These are phyloP conservation scores for Phaeoacremonium minimum DNA, from an alignment of 2,329 filamentous ascomycete species.

Conservation along the genomic window DNA sequence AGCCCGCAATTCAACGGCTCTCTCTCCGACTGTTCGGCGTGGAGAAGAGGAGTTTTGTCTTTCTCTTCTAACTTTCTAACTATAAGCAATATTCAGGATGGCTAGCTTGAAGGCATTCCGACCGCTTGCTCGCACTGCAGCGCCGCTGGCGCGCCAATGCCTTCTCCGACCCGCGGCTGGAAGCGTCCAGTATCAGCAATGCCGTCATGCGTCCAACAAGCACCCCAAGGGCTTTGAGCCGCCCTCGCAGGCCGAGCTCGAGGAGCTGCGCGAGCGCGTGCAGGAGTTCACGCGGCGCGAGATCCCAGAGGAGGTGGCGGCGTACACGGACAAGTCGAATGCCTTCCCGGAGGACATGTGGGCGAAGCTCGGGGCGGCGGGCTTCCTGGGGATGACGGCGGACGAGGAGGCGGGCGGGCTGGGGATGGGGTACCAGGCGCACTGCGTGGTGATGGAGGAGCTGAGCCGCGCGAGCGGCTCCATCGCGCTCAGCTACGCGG, in stretches of 20 bases:
- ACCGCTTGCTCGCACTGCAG: slow-evolving; percentile 21
- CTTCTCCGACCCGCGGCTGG: slow-evolving; percentile 29
- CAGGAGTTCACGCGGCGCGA: slow-evolving; percentile 88
- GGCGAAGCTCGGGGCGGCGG: slow-evolving; percentile 87
- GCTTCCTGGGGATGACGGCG: slow-evolving; percentile 87
- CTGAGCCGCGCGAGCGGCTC: slow-evolving; percentile 79
- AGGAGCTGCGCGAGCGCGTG: slow-evolving; percentile 77
- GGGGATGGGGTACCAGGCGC: slow-evolving; percentile 92
- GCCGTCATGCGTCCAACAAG: slow-evolving; percentile 53
- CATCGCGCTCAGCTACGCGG: slow-evolving; percentile 88
- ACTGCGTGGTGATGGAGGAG: slow-evolving; percentile 94
- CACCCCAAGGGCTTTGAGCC: slow-evolving; percentile 61
- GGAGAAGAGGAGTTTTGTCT: slow-evolving; percentile 4
- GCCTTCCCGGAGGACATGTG: slow-evolving; percentile 89
- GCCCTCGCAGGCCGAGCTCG: slow-evolving; percentile 68
- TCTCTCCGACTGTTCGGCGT: neutral
- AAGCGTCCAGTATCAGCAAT: slow-evolving; percentile 14
- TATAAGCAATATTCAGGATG: slow-evolving; percentile 23
- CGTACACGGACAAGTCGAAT: slow-evolving; percentile 79
- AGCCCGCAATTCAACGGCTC: no score
- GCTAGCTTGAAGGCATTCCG: slow-evolving; percentile 31
- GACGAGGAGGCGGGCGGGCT: slow-evolving; percentile 89
- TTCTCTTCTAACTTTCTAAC: slow-evolving; percentile 7
- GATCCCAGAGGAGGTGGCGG: slow-evolving; percentile 78
- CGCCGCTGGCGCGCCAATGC: slow-evolving; percentile 25